Evolutionary conservation across 2,329 filamentous ascomycete species (phyloP), one percentile per base, ranked within the genome.

Genomic region (Endocalyx cinctus): DNA sequence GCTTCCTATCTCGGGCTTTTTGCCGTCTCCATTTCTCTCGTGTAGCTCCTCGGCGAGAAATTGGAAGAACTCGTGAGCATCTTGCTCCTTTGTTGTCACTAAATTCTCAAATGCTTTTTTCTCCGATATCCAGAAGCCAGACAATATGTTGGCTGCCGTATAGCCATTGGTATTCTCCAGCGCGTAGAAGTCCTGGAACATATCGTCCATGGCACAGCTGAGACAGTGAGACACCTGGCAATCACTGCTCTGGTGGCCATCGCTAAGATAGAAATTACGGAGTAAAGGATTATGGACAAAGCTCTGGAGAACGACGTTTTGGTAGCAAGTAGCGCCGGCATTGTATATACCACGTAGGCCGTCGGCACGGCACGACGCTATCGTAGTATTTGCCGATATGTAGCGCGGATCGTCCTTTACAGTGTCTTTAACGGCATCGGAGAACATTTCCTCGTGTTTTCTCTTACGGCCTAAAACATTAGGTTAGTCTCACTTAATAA

Each of bases 261-360:
- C 89, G 25, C 84, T 82, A 5, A 98, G 79, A 58, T 95, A 97
- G 60, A 87, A 97, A 48, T 90, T 89, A 39, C 87, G 81, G 18
- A 98, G 74, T 27, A 96, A 74, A 1, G 90, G 90, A 54, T 97
- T 96, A 64, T 96, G 90, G 34, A 97, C 76, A 48, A 98, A 80
- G 36, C 84, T 88, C 59, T 97, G 92, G 12, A 98, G 71, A 29
- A 97, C 88, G 18, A 96, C 90, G 50, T 92, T 94, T 73, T 97
- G 90, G 62, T 96, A 98, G 66, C 90, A 98, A 10, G 92, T 97
- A 38, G 94, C 88, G n/a, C 90, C 92, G 58, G 95, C 90, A 54
- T 97, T 98, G 62, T 94, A 96, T 40, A 98, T 83, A 19, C 90
- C 90, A 22, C 92, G 80, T 25, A 96, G 77, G 8, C 92, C 90